Evolutionary conservation across 495 filamentous ascomycete genomes (phyloP).

Genomic region (Neurospora sp.): DNA sequence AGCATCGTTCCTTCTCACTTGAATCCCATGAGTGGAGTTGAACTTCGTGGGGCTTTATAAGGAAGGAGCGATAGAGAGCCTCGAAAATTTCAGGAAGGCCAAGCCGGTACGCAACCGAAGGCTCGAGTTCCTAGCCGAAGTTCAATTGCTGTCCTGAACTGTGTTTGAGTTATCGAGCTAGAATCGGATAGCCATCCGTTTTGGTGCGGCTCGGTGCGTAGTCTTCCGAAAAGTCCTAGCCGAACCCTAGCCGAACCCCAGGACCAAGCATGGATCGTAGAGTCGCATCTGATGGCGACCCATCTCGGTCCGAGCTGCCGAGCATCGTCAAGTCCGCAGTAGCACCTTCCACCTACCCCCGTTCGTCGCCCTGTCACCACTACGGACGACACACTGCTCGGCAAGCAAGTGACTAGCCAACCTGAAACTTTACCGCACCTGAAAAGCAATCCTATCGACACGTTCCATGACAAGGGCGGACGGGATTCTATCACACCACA

Average conservation of each 20-base stretch:
- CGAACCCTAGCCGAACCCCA: background rate
- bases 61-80: background rate
- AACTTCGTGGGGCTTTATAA: background rate
- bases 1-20: background rate
- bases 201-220: no score
- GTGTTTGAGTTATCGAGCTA: no score
- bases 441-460: no score
- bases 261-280: no score
- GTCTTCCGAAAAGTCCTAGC: no score
- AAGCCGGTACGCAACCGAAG: background rate
- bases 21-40: background rate
- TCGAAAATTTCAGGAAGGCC: background rate
- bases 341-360: background rate
- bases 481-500: no score
- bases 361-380: background rate
- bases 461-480: no score
- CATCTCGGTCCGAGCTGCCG: background rate
- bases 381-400: background rate
- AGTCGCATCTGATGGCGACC: background rate
- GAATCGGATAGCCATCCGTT: no score
- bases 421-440: no score
- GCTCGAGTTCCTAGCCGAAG: no score
- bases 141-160: background rate
- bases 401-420: no score
- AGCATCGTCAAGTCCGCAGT: background rate